Conservation (phyloP, 2,329 filamentous ascomycete genomes). For the Byssoonygena ceratinophila region DNA sequence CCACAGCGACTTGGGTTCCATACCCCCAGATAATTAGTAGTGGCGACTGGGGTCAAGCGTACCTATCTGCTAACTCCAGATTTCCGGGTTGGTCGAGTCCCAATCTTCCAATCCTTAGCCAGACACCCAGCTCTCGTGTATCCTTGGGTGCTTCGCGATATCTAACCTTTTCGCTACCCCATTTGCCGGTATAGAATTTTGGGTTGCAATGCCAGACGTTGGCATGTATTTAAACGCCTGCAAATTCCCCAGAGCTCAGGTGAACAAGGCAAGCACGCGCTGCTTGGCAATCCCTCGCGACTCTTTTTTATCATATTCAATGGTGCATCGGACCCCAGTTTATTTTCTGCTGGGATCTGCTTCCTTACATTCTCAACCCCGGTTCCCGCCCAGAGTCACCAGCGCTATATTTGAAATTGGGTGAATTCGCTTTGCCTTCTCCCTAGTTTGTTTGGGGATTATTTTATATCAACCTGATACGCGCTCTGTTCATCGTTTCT, state of each 20-base stretch:
- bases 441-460: not conserved
- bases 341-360: not conserved
- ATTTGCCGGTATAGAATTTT: not conserved
- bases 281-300: conserved; percentile 2
- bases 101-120: not conserved
- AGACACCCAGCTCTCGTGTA: not conserved
- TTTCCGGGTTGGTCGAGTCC: not conserved
- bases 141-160: not conserved
- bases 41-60: not conserved
- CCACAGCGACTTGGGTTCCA: not conserved
- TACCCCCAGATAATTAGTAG: not conserved
- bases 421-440: not conserved
- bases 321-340: not conserved
- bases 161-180: not conserved
- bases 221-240: not conserved
- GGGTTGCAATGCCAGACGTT: conserved; percentile 1
- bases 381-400: not conserved
- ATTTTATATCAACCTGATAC: not conserved
- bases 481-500: not conserved
- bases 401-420: not conserved
- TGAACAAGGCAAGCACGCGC: not conserved
- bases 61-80: not conserved
- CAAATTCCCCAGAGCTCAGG: not conserved
- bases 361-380: not conserved
- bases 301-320: not conserved